Evolutionary conservation across 805 yeast genomes (phyloP).

Genomic region (Starmerella riodocensis): DNA sequence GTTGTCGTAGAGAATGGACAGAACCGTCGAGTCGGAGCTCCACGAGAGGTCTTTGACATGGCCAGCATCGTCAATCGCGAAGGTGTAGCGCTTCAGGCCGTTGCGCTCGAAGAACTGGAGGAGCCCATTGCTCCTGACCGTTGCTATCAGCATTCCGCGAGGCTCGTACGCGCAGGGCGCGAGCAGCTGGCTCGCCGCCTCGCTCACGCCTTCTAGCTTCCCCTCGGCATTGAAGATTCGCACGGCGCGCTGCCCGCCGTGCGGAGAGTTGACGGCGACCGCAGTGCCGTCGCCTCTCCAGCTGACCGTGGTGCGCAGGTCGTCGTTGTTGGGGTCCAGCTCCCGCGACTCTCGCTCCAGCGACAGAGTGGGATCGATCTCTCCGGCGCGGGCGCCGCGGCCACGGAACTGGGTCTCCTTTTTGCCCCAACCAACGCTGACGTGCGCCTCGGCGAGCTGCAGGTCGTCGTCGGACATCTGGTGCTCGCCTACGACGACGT

Average conservation of each 20-base stretch:
- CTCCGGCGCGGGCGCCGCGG: slow-evolving; percentile 55
- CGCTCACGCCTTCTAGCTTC: slow-evolving; percentile 64
- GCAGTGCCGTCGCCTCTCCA: slow-evolving; percentile 96
- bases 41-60: slow-evolving; percentile 46
- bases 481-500: slow-evolving; percentile 42
- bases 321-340: slow-evolving; percentile 42
- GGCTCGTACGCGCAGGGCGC: slow-evolving; percentile 76
- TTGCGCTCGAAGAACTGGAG: slow-evolving; percentile 81
- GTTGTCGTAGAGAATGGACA: slow-evolving; percentile 52
- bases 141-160: slow-evolving; percentile 73
- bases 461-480: slow-evolving; percentile 50
- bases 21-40: slow-evolving; percentile 68
- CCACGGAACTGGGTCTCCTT: slow-evolving; percentile 95
- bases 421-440: slow-evolving; percentile 97
- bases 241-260: slow-evolving; percentile 56
- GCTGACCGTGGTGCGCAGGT: slow-evolving; percentile 36
- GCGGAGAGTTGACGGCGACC: slow-evolving; percentile 56
- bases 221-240: slow-evolving; percentile 74
- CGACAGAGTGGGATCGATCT: slow-evolving; percentile 77
- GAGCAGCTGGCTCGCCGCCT: slow-evolving; percentile 76
- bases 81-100: slow-evolving; percentile 84
- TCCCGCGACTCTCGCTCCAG: slow-evolving; percentile 58
- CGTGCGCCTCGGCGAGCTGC: slow-evolving; percentile 53
- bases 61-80: slow-evolving; percentile 42
- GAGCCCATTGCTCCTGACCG: slow-evolving; percentile 38